Base-by-base conservation (phyloP, 2,329 filamentous ascomycete genomes). In the Ceratocystis papillata region DNA sequence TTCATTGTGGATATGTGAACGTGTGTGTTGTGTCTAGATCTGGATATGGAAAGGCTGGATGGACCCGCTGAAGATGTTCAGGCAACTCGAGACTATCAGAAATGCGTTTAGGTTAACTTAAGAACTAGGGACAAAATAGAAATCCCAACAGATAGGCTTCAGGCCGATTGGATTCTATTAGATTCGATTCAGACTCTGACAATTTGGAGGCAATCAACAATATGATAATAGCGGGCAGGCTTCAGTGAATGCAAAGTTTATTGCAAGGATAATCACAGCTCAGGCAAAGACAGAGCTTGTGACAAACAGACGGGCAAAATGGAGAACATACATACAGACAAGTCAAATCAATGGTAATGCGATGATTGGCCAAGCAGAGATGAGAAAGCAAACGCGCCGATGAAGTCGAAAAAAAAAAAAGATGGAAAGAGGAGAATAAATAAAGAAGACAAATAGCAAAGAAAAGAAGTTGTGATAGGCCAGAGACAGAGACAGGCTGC, bases 201-300 rank as follows among this genome's bases (percentile, higher is more conserved):
- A 33, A 33, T 7, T 8, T 53, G 8, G 48, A 25, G 3, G 48
- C 20, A 20, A 53, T 28, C 48, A 53, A 53, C 15, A 28, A 20
- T 53, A 28, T 53, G 48, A 53, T 15, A 25, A 25, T 5, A 53
- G 3, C 48, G 3, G 37, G 37, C 8, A 41, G 37, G 37, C 37
- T 3, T 41, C 37, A 41, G 8, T 28, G 20, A 95, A 85, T 84
- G 88, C 89, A 90, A 96, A 95, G 74, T 74, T 86, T 81, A 70
- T 72, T 68, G 25, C 45, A 65, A 53, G 30, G 45, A 45, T 55
- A 57, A 28, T 53, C 48, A 53, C 48, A 53, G 48, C 20, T 53
- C 41, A 46, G 15, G 28, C 46, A 63, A n/a, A 48, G 41, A 25
- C 28, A 50, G 60, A 28, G 28, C 37, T 12, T 12, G 10, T 41